These are phyloP conservation scores for Pseudogymnoascus sp. DNA, from an alignment of 2,329 filamentous ascomycete species.

Conservation along the genomic window DNA sequence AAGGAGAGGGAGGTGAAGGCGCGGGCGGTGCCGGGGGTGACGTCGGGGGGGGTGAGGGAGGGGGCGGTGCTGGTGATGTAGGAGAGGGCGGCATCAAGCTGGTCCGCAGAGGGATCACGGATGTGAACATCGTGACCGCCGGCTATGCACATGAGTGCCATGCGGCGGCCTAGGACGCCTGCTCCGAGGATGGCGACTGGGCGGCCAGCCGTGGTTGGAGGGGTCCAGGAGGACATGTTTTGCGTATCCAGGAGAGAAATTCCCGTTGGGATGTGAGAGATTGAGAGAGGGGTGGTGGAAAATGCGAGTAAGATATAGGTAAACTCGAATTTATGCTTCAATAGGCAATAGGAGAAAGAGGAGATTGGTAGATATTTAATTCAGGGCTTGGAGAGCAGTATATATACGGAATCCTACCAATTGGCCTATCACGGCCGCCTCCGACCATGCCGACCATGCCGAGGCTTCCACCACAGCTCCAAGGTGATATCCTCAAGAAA, in stretches of 20 bases:
- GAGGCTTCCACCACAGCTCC: neutral
- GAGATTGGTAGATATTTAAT: neutral
- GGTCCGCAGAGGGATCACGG: slow-evolving; percentile 35
- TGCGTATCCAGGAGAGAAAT: neutral
- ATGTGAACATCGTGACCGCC: slow-evolving; percentile 38
- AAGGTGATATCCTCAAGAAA: neutral
- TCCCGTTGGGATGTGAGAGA: neutral
- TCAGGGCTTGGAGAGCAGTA: neutral
- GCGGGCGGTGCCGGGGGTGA: slow-evolving; percentile 5
- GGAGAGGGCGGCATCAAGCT: slow-evolving; percentile 31
- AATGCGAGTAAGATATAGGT: neutral
- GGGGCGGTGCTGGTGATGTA: slow-evolving; percentile 34
- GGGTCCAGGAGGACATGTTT: slow-evolving; percentile 11
- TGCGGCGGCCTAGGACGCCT: slow-evolving; percentile 38
- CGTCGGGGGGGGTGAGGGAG: slow-evolving; percentile 8
- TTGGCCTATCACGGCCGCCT: neutral
- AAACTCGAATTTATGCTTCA: neutral
- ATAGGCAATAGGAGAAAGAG: neutral
- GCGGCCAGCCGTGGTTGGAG: slow-evolving; percentile 21
- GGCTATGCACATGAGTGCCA: slow-evolving; percentile 35
- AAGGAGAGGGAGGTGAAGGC: slow-evolving; percentile 18
- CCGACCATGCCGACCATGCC: neutral
- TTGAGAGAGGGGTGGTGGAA: neutral
- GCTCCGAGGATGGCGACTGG: slow-evolving; percentile 35
- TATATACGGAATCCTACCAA: neutral